Evolutionary conservation across 2,329 filamentous ascomycete species (phyloP).

Genomic region (Colletotrichum spaethianum): DNA sequence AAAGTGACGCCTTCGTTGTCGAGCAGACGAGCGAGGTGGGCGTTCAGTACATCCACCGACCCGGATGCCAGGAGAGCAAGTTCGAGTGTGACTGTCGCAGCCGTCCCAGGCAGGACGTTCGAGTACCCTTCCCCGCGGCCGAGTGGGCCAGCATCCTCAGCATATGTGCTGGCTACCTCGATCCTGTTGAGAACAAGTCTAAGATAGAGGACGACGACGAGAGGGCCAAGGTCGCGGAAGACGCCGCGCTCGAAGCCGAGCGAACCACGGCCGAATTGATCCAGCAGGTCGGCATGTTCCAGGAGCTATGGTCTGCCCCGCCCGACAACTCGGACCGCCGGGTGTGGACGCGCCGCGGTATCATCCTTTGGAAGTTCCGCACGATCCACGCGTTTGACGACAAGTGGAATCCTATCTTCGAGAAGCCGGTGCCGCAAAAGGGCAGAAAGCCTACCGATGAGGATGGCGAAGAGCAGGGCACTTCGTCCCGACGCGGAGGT

Average conservation of each 20-base stretch:
- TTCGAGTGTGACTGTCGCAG: constrained; percentile 66
- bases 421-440: constrained; percentile 47
- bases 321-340: constrained; percentile 53
- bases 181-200: constrained; percentile 41
- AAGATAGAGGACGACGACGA: constrained; percentile 45
- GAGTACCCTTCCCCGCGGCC: constrained; percentile 70
- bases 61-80: constrained; percentile 64
- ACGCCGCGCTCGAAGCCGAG: constrained; percentile 41
- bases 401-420: constrained; percentile 59
- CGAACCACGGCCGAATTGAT: constrained; percentile 63
- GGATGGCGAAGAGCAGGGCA: constrained; percentile 49
- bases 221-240: constrained; percentile 44
- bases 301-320: constrained; percentile 73
- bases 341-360: constrained; percentile 70
- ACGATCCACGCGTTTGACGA: constrained; percentile 63
- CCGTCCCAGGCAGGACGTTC: constrained; percentile 63
- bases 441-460: constrained; percentile 38
- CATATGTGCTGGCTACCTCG: constrained; percentile 67
- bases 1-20: constrained; percentile 58
- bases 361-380: constrained; percentile 76
- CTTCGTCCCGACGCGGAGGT: constrained; percentile 25
- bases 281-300: constrained; percentile 75
- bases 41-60: constrained; percentile 63
- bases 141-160: constrained; percentile 73
- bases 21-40: constrained; percentile 66